Conservation (phyloP, 2,329 filamentous ascomycete genomes). For the Exophiala aquamarina region DNA sequence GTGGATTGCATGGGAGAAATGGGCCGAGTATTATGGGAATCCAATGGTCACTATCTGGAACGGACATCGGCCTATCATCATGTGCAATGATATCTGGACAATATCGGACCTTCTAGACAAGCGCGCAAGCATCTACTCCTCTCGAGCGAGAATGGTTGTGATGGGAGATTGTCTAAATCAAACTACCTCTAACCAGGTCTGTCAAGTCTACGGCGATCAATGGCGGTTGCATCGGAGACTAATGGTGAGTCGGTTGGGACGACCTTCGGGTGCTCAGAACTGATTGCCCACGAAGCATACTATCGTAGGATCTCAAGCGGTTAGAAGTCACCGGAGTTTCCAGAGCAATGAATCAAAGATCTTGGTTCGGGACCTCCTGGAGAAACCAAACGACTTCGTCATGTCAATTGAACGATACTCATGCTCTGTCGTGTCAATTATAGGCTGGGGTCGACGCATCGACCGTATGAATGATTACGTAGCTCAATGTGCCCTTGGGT, state of each 20-base stretch:
- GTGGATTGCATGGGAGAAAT: conserved; percentile 58
- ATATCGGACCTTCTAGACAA: conserved; percentile 36
- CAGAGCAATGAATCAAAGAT: conserved; percentile 60
- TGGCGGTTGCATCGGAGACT: conserved; percentile 48
- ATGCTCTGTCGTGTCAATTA: conserved; percentile 41
- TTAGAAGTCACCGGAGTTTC: conserved; percentile 52
- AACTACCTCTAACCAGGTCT: conserved; percentile 45
- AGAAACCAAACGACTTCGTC: conserved; percentile 37
- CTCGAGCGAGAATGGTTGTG: conserved; percentile 31
- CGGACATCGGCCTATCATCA: conserved; percentile 38
- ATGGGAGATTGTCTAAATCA: conserved; percentile 34
- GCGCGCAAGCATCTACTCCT: conserved; percentile 34
- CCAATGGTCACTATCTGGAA: conserved; percentile 59
- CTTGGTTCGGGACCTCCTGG: conserved; percentile 46
- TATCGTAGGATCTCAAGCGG: conserved; percentile 56
- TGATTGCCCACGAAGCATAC: conserved; percentile 35
- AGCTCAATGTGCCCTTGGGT: conserved; percentile 19
- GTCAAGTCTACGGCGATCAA: conserved; percentile 40
- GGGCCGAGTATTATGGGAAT: conserved; percentile 50
- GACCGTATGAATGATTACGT: conserved; percentile 54
- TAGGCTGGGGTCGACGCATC: conserved; percentile 40
- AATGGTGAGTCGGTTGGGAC: conserved; percentile 33
- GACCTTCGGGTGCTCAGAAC: neutral
- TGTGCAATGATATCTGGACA: conserved; percentile 36
- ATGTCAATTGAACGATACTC: conserved; percentile 42